Conservation (phyloP, 768 basidiomycete genomes). For the Mycena indigotica region DNA sequence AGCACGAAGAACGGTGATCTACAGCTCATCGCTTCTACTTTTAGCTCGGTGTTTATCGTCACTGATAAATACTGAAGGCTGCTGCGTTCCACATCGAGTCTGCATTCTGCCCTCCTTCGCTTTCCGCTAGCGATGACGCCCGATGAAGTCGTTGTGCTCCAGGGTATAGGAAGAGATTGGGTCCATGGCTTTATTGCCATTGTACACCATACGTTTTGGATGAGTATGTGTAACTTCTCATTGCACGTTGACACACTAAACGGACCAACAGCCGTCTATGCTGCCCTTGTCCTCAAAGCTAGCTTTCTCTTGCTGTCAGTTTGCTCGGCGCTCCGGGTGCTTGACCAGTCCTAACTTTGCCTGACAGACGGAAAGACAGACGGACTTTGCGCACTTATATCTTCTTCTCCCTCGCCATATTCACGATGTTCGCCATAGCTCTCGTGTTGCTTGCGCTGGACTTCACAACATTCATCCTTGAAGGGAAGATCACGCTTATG, state of each 20-base stretch:
- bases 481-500: slow-evolving; percentile 5
- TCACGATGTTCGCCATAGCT: slow-evolving; percentile 14
- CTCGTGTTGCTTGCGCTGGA: slow-evolving; percentile 14
- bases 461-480: slow-evolving; percentile 10
- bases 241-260: slow-evolving; percentile 1
- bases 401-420: not conserved
- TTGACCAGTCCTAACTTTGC: too few species aligned
- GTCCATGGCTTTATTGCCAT: not conserved
- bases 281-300: slow-evolving; percentile 8
- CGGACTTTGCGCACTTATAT: not conserved
- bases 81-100: too few species aligned
- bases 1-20: too few species aligned
- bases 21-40: too few species aligned
- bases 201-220: not conserved
- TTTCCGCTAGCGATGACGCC: too few species aligned
- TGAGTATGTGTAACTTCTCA: not conserved
- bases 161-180: slow-evolving; percentile 3
- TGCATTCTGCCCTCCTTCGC: too few species aligned
- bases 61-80: too few species aligned
- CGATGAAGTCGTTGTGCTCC: slow-evolving; percentile 5
- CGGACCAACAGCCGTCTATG: slow-evolving; percentile 12
- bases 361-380: not conserved
- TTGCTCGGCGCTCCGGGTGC: too few species aligned
- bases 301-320: slow-evolving; percentile 9
- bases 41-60: too few species aligned